Conservation (phyloP, 2,329 filamentous ascomycete genomes). For the Trichoderma simmonsii region DNA sequence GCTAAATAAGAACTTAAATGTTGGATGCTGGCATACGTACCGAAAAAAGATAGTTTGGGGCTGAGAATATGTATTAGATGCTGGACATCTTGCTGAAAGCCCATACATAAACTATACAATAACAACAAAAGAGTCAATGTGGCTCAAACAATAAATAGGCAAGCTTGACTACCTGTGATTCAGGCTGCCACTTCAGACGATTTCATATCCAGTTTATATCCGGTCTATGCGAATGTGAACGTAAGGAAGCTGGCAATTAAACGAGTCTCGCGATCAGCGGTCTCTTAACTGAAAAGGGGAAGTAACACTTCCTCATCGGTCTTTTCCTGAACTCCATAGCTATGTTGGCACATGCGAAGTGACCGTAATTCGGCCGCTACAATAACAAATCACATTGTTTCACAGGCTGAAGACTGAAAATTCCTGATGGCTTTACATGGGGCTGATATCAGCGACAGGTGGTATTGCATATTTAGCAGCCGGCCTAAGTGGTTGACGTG, state of each 20-base stretch:
- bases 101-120: not conserved
- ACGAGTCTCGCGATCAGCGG: not conserved
- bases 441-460: not conserved
- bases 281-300: not conserved
- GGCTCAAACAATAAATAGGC: not conserved
- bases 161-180: not conserved
- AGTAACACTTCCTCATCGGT: not conserved
- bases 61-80: not conserved
- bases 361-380: not conserved
- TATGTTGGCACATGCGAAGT: not conserved
- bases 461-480: not conserved
- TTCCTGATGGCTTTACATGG: not conserved
- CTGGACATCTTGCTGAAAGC: not conserved
- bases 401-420: not conserved
- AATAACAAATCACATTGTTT: not conserved
- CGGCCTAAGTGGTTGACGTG: not conserved
- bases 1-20: not conserved
- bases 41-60: not conserved
- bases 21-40: not conserved
- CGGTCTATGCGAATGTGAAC: not conserved
- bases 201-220: not conserved
- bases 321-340: not conserved
- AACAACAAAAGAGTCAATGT: not conserved
- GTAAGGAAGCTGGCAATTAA: not conserved
- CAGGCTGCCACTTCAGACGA: not conserved